A percentile compares a stretch with the other conserved stretches of the same genome.
phyloP scores from a whole-genome alignment of 352 stramenopile species.

The Saprolegnia parasitica region DNA sequence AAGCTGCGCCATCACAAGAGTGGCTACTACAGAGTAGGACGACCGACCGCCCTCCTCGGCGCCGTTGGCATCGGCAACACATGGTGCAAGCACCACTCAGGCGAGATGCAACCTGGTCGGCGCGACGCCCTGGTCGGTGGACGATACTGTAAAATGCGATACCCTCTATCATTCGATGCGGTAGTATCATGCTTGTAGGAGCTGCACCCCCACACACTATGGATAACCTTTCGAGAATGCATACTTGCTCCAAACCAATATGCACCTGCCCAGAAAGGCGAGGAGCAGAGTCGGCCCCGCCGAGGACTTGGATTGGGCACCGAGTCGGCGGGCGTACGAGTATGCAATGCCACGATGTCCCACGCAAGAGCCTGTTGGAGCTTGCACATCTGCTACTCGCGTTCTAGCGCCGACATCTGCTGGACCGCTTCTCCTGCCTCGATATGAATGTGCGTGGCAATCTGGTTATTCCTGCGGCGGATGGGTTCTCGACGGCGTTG shows the following conservation, averaged over 20 bases:
- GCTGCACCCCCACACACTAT: too few relatives aligned
- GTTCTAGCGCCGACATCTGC: background rate
- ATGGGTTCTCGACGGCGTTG: too few relatives aligned
- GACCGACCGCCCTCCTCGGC: background rate
- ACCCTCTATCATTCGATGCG: background rate
- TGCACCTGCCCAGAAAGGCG: background rate
- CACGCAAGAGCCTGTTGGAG: background rate
- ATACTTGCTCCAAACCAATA: too few relatives aligned
- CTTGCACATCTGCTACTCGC: conserved; percentile 1
- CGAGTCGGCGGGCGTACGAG: background rate
- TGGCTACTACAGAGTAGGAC: conserved; percentile 13
- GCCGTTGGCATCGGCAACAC: background rate
- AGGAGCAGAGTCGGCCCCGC: background rate
- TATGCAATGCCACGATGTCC: background rate
- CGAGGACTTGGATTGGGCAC: background rate
- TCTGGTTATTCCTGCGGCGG: too few relatives aligned
- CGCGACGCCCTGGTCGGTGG: conserved; percentile 3
- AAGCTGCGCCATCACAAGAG: conserved; percentile 3
- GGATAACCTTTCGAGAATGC: background rate
- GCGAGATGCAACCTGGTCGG: conserved; percentile 8
- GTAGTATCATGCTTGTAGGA: background rate
- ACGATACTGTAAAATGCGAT: background rate
- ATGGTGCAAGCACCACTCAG: conserved; percentile 17
- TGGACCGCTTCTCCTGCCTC: background rate
- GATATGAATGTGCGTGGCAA: background rate